Conservation (phyloP, 2,329 filamentous ascomycete genomes). For the Fusarium burgessii region DNA sequence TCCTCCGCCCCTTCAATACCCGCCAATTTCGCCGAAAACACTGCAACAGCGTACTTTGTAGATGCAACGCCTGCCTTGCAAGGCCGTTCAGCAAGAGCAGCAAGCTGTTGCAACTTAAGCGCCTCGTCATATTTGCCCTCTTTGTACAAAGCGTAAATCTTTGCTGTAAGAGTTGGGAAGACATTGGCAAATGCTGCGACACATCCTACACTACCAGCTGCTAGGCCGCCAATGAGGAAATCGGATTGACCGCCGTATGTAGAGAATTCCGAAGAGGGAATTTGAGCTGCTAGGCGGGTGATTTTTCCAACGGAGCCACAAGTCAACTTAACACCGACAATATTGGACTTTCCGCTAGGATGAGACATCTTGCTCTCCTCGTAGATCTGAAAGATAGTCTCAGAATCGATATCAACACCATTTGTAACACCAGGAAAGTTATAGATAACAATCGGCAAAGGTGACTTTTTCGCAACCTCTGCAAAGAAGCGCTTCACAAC, state of each 20-base stretch:
- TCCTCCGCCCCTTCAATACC: conserved; percentile 70
- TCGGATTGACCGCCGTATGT: conserved; percentile 80
- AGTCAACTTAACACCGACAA: conserved; percentile 77
- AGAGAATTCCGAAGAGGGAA: conserved; percentile 69
- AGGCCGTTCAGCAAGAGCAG: conserved; percentile 73
- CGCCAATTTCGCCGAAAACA: conserved; percentile 68
- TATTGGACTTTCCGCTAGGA: conserved; percentile 59
- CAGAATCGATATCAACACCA: conserved; percentile 75
- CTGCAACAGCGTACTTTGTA: conserved; percentile 75
- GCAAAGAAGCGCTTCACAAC: conserved; percentile 71
- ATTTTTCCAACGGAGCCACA: conserved; percentile 80
- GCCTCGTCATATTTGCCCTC: conserved; percentile 69
- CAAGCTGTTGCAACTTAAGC: conserved; percentile 68
- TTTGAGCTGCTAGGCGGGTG: conserved; percentile 65
- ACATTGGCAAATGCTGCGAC: conserved; percentile 74
- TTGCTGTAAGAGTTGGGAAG: conserved; percentile 67
- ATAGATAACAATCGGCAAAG: conserved; percentile 72
- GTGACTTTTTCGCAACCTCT: conserved; percentile 64
- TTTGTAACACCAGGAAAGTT: conserved; percentile 78
- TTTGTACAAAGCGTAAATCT: conserved; percentile 71
- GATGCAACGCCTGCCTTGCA: conserved; percentile 75
- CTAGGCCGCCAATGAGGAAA: conserved; percentile 72
- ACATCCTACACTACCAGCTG: conserved; percentile 68
- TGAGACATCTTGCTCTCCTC: conserved; percentile 40
- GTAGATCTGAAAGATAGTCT: conserved; percentile 59